Base-by-base conservation (phyloP, 805 yeast species). In the Ogataea degrootiae region DNA sequence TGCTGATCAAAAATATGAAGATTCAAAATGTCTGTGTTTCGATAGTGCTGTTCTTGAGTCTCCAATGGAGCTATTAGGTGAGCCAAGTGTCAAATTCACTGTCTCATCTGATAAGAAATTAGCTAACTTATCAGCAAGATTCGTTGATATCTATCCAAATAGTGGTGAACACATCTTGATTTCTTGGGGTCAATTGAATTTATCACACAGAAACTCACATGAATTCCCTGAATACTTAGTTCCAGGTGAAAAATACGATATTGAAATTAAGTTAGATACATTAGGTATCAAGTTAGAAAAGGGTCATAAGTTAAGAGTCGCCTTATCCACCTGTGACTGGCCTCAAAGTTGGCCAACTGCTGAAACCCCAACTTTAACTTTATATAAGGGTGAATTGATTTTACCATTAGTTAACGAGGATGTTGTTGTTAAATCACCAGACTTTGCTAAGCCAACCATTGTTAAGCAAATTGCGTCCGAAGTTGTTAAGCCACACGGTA, bases 311-410 rank as follows among this genome's bases (percentile, higher is more conserved):
- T 47, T 74, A 21, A 62, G 72, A 51, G 54, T 73, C 12, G 72
- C 74, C 0, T 60, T 74, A 39, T 71, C 76, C 7, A 64, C 77
- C 1, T 63, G 73, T 34, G 77, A 73, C 50, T 74, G 78, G 77
- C 77, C 77, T 11, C 74, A 71, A 46, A 63, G 65, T 34, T 74
- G 77, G 77, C 77, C 78, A 29, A 58, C 68, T 0, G 65, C 74
- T 5, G 73, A 69, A 52, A 69, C 65, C 6, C 73, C 76, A 44
- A 65, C 62, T 1, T 51, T 73, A 37, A 65, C 63, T 5, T 43
- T 73, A 31, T 55, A 54, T 49, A 54, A 55, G n/a, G 71, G 68
- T 43, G 62, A 60, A 41, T 46, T 68, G 36, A 43, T 49, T 15
- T 49, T 71, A 34, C 73, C 73, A 11, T 22, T 65, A 21, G 50